These are phyloP conservation scores for Podila horticola DNA, from an alignment of 192 early-diverging fungal genomes.

Conservation along the genomic window DNA sequence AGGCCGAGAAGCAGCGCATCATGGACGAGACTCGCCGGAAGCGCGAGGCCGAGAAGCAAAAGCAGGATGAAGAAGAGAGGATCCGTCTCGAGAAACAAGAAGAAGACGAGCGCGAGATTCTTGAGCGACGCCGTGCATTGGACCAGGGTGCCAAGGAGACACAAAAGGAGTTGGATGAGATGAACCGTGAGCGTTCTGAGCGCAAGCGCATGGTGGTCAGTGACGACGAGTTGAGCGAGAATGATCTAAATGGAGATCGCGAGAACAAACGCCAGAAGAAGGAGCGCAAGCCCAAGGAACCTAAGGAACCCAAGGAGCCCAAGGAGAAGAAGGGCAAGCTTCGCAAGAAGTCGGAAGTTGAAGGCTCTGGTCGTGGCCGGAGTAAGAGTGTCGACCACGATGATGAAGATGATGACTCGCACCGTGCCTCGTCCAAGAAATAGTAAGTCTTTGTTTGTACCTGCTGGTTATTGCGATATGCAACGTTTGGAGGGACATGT, in stretches of 20 bases:
- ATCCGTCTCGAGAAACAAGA: constrained; percentile 36
- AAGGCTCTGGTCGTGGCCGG: constrained; percentile 26
- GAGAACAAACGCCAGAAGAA: constrained; percentile 44
- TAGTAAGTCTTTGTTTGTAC: constrained; percentile 25
- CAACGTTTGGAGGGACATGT: background rate
- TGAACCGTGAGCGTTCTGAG: constrained; percentile 49
- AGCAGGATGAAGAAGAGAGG: constrained; percentile 46
- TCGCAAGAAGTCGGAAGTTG: constrained; percentile 42
- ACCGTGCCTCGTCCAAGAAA: constrained; percentile 36
- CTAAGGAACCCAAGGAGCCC: constrained; percentile 44
- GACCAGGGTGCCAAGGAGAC: constrained; percentile 44
- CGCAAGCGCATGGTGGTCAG: constrained; percentile 47
- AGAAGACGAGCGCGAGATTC: constrained; percentile 57
- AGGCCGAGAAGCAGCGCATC: constrained; percentile 60
- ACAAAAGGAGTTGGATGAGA: constrained; percentile 43
- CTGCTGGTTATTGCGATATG: background rate
- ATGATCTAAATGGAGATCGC: constrained; percentile 28
- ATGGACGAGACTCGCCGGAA: constrained; percentile 63
- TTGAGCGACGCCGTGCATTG: constrained; percentile 52
- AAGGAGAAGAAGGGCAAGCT: constrained; percentile 48
- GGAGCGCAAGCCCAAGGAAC: constrained; percentile 48
- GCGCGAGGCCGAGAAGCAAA: constrained; percentile 62
- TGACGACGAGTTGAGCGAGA: constrained; percentile 44
- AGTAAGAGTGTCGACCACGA: constrained; percentile 42
- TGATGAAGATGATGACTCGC: constrained; percentile 23